Evolutionary conservation across 2,329 filamentous ascomycete species (phyloP).

Genomic region (Monilinia laxa): DNA sequence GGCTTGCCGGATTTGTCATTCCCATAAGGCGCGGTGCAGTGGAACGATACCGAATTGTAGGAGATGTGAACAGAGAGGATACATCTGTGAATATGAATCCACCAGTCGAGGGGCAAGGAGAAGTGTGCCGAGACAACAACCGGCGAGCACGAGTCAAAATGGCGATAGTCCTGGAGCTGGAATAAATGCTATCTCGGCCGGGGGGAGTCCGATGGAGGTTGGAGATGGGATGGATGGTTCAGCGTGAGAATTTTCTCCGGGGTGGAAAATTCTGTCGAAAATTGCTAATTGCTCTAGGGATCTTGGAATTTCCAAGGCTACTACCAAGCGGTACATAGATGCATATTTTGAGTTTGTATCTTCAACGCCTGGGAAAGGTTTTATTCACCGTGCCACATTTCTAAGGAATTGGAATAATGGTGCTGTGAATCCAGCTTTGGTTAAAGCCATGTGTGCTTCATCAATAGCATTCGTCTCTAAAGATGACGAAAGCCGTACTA

Average conservation of each 20-base stretch:
- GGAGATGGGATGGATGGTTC: constrained; percentile 7
- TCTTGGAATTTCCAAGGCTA: constrained; percentile 13
- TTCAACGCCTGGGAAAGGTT: constrained; percentile 22
- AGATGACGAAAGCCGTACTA: constrained; percentile 19
- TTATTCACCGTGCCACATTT: constrained; percentile 23
- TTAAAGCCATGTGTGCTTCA: constrained; percentile 20
- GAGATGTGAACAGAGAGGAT: constrained; percentile 21
- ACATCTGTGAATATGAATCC: constrained; percentile 23
- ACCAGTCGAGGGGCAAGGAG: constrained; percentile 14
- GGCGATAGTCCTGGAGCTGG: constrained; percentile 12
- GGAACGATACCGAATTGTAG: constrained; percentile 20
- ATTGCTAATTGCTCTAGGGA: constrained; percentile 13
- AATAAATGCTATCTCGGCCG: constrained; percentile 5
- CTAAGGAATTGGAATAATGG: constrained; percentile 23
- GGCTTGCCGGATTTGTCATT: constrained; percentile 22
- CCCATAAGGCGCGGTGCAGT: constrained; percentile 21
- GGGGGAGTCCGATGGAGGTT: constrained; percentile 19
- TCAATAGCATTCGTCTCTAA: constrained; percentile 23
- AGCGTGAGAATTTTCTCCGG: constrained; percentile 4
- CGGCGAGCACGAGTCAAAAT: constrained; percentile 8
- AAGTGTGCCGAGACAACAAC: constrained; percentile 17
- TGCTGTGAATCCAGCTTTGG: constrained; percentile 15
- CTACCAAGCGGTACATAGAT: constrained; percentile 22
- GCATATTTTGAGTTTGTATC: constrained; percentile 23
- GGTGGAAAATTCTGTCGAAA: neutral